These are phyloP conservation scores for Kernera saxatilis DNA, from an alignment of 345 rosid species.

Conservation along the genomic window DNA sequence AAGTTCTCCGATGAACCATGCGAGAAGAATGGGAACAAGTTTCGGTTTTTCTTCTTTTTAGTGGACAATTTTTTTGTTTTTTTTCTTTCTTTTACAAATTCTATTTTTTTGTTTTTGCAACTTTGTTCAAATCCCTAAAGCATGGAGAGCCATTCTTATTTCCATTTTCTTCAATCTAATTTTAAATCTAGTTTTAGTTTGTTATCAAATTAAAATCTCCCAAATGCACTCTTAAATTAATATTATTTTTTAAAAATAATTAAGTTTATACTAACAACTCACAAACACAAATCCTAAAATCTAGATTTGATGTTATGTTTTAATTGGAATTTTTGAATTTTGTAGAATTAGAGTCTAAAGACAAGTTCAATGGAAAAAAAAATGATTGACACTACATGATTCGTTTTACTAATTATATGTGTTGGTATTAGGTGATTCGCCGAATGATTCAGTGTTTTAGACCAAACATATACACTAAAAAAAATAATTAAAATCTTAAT, in stretches of 20 bases:
- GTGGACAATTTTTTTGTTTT: not conserved
- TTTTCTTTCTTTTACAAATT: not conserved
- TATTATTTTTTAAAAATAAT: too few species aligned
- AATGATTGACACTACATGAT: not conserved
- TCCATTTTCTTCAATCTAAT: not conserved
- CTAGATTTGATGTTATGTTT: not conserved
- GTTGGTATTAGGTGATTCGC: not conserved
- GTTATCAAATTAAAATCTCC: not conserved
- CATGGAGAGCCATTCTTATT: constrained; percentile 33
- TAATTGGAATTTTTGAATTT: not conserved
- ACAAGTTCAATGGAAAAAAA: too few species aligned
- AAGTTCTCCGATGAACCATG: constrained; percentile 20
- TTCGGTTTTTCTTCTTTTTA: not conserved
- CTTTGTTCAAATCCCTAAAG: constrained; percentile 23
- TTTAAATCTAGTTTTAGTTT: constrained; percentile 21
- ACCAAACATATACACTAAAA: not conserved
- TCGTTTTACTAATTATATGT: not conserved
- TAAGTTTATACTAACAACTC: too few species aligned
- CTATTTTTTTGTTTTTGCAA: constrained; percentile 17
- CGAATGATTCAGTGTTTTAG: not conserved
- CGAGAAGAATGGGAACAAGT: constrained; percentile 20
- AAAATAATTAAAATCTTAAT: too few species aligned
- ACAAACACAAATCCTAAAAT: not conserved
- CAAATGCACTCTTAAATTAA: too few species aligned
- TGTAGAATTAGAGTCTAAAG: too few species aligned